Evolutionary conservation across 2,329 filamentous ascomycete species (phyloP).

Genomic region (Penicillium sp.): DNA sequence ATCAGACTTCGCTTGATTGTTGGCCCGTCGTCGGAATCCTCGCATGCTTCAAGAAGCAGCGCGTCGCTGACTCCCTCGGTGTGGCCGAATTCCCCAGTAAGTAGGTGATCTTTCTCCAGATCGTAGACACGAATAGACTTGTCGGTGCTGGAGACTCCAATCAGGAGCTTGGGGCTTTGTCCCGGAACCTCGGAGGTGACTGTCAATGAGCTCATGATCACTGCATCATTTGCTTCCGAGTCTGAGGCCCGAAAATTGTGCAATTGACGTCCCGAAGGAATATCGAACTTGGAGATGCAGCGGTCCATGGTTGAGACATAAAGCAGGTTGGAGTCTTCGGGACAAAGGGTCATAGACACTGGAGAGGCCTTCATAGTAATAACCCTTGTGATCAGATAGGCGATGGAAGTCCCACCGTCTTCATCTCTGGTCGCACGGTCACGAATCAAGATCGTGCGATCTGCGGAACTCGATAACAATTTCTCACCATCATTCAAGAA

Average conservation of each 20-base stretch:
- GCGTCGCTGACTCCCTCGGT: constrained; percentile 91
- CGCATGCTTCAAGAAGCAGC: constrained; percentile 62
- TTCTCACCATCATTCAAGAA: constrained; percentile 72
- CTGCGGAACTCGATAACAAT: constrained; percentile 83
- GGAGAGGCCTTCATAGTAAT: constrained; percentile 86
- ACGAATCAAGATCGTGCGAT: constrained; percentile 82
- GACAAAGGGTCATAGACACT: constrained; percentile 75
- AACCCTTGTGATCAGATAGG: constrained; percentile 75
- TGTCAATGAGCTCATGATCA: constrained; percentile 77
- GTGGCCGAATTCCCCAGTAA: constrained; percentile 92
- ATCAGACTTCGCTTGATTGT: constrained; percentile 57
- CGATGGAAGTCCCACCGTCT: constrained; percentile 61
- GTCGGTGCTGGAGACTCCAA: constrained; percentile 91
- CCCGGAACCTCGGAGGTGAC: constrained; percentile 59
- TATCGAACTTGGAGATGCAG: constrained; percentile 61
- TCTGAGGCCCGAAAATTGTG: constrained; percentile 83
- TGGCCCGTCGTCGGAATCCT: constrained; percentile 46
- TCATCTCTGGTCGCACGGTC: constrained; percentile 71
- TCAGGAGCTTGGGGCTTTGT: constrained; percentile 66
- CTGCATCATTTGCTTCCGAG: constrained; percentile 76
- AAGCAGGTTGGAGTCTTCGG: constrained; percentile 61
- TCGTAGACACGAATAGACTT: constrained; percentile 95
- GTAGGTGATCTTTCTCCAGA: constrained; percentile 70
- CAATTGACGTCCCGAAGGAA: constrained; percentile 69
- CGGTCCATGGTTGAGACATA: constrained; percentile 66